These are phyloP conservation scores for Guillardia theta DNA, from an alignment of 78 protist species.

Conservation along the genomic window DNA sequence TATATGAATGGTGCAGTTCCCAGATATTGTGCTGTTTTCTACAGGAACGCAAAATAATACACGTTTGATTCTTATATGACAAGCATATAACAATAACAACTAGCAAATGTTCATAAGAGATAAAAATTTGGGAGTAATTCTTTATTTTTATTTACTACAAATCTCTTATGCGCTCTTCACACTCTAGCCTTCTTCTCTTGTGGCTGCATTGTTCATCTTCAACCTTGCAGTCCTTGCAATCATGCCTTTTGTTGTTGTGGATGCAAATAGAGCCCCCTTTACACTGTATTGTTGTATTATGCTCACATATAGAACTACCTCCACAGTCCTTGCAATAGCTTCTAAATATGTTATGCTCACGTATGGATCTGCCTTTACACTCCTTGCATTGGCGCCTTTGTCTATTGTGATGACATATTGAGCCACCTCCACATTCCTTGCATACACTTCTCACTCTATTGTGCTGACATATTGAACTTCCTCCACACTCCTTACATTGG, in stretches of 20 bases:
- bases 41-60: too few relatives aligned
- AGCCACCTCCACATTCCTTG: neutral
- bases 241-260: neutral
- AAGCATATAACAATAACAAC: too few relatives aligned
- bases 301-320: neutral
- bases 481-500: neutral
- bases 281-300: neutral
- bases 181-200: neutral
- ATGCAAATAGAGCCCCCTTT: neutral
- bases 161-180: neutral
- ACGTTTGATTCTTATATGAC: too few relatives aligned
- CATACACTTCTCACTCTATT: neutral
- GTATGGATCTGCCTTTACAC: neutral
- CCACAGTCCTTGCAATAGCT: neutral
- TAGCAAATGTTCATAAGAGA: too few relatives aligned
- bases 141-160: too few relatives aligned
- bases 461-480: neutral
- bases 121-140: too few relatives aligned
- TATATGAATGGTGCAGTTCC: too few relatives aligned
- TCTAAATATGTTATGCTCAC: neutral
- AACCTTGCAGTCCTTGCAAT: slow-evolving; percentile 1
- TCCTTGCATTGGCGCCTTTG: neutral
- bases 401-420: neutral
- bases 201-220: neutral
- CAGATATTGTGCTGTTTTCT: too few relatives aligned